Evolutionary conservation across 1,284 basidiomycete genomes (phyloP).

Genomic region (Porogramme epimiltina): DNA sequence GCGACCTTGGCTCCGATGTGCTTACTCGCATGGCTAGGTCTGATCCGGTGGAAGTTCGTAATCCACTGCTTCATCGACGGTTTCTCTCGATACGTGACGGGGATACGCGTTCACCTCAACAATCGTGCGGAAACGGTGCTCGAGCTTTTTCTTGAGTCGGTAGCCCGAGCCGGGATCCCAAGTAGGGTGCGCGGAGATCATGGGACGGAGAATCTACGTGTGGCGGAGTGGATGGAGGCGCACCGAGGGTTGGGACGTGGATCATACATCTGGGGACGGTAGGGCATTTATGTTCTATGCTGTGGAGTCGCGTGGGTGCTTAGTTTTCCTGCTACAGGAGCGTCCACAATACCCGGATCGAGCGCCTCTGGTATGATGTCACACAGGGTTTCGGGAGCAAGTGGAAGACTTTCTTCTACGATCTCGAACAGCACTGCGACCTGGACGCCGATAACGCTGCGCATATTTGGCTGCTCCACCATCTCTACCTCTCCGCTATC

Average conservation of each 20-base stretch:
- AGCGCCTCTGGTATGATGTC: slow-evolving; percentile 40
- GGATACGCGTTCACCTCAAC: slow-evolving; percentile 28
- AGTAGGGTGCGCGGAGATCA: slow-evolving; percentile 31
- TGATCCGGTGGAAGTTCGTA: slow-evolving; percentile 37
- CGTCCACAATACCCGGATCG: slow-evolving; percentile 20
- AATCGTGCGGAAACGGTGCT: slow-evolving; percentile 23
- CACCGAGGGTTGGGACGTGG: slow-evolving; percentile 26
- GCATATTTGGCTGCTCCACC: slow-evolving; percentile 30
- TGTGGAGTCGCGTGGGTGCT: background rate
- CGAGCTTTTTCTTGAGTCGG: slow-evolving; percentile 20
- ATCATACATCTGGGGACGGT: slow-evolving; percentile 42
- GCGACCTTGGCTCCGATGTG: background rate
- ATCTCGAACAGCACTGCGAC: slow-evolving; percentile 24
- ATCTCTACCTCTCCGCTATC: slow-evolving; percentile 7
- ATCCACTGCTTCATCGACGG: slow-evolving; percentile 43
- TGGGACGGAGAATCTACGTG: slow-evolving; percentile 30
- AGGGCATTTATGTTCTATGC: slow-evolving; percentile 2
- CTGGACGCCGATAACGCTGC: slow-evolving; percentile 16
- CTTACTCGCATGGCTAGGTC: slow-evolving; percentile 7
- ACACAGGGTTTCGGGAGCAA: slow-evolving; percentile 31
- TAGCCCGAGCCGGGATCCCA: slow-evolving; percentile 19
- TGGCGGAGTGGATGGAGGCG: slow-evolving; percentile 32
- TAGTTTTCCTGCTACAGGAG: slow-evolving; percentile 6
- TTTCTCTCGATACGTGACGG: slow-evolving; percentile 31
- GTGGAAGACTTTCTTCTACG: slow-evolving; percentile 36